phyloP scores from a whole-genome alignment of 768 basidiomycete genomes.

The Phanerochaete carnosa region DNA sequence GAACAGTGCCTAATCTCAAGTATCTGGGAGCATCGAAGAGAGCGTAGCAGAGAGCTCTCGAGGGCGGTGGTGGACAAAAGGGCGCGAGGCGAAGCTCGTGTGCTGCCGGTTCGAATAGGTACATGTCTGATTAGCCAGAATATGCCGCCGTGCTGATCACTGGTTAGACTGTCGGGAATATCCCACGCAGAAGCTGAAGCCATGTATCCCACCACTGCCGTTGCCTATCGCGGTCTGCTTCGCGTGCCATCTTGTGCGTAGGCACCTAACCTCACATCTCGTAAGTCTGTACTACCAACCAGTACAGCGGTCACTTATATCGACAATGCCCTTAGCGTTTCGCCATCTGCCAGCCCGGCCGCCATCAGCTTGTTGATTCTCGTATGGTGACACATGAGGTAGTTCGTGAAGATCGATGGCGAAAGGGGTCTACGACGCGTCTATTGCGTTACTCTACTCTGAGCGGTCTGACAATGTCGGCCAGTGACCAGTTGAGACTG shows the following conservation, averaged over 20 bases:
- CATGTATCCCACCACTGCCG: slow-evolving; percentile 87
- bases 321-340: slow-evolving; percentile 53
- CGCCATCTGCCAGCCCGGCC: slow-evolving; percentile 67
- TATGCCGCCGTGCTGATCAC: background rate
- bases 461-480: slow-evolving; percentile 71
- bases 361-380: slow-evolving; percentile 79
- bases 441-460: slow-evolving; percentile 76
- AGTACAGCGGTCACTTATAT: background rate
- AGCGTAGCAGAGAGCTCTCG: slow-evolving; percentile 83
- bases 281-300: slow-evolving; percentile 48
- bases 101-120: slow-evolving; percentile 95
- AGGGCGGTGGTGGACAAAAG: slow-evolving; percentile 59
- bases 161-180: slow-evolving; percentile 84
- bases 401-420: slow-evolving; percentile 90
- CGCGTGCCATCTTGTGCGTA: slow-evolving; percentile 79
- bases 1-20: slow-evolving; percentile 94
- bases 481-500: slow-evolving; percentile 77
- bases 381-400: slow-evolving; percentile 89
- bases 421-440: slow-evolving; percentile 94
- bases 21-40: slow-evolving; percentile 84
- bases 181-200: slow-evolving; percentile 88
- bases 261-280: slow-evolving; percentile 76
- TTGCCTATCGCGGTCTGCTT: slow-evolving; percentile 91
- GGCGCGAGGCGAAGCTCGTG: slow-evolving; percentile 66
- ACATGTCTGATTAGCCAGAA: slow-evolving; percentile 20